Percentiles rank a stretch among this genome's conserved stretches.
Conservation (phyloP, 495 filamentous ascomycete species). For the Aspergillus taichungensis region DNA sequence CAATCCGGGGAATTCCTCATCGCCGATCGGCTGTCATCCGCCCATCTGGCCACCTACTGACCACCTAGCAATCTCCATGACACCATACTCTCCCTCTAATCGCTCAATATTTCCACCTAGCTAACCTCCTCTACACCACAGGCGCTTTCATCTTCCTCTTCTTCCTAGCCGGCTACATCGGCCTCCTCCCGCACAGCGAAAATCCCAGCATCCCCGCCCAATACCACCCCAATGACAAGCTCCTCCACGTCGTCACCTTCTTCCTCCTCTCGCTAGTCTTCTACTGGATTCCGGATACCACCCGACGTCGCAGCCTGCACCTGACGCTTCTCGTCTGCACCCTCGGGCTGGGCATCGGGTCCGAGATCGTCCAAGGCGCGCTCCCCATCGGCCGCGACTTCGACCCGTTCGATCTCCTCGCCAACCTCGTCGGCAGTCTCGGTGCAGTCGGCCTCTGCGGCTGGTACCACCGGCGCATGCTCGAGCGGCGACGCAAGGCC, state of each 20-base stretch:
- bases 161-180: constrained; percentile 67
- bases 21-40: too few relatives aligned
- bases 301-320: constrained; percentile 73
- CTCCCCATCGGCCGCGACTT: constrained; percentile 77
- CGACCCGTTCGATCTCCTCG: constrained; percentile 76
- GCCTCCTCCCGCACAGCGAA: constrained; percentile 51
- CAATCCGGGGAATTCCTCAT: too few relatives aligned
- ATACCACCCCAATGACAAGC: constrained; percentile 71
- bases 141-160: constrained; percentile 72
- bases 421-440: constrained; percentile 76
- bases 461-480: constrained; percentile 93
- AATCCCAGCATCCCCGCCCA: constrained; percentile 61
- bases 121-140: constrained; percentile 15
- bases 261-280: constrained; percentile 79
- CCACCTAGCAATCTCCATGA: constrained; percentile 8
- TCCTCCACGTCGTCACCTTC: constrained; percentile 82
- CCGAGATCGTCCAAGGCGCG: constrained; percentile 74
- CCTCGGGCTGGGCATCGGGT: constrained; percentile 63
- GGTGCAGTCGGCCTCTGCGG: constrained; percentile 62
- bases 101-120: neutral
- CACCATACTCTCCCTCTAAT: neutral
- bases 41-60: neutral
- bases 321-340: constrained; percentile 78
- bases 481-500: constrained; percentile 73
- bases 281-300: constrained; percentile 96